Conservation (phyloP, 1,284 basidiomycete genomes). For the Apiotrichum domesticum region DNA sequence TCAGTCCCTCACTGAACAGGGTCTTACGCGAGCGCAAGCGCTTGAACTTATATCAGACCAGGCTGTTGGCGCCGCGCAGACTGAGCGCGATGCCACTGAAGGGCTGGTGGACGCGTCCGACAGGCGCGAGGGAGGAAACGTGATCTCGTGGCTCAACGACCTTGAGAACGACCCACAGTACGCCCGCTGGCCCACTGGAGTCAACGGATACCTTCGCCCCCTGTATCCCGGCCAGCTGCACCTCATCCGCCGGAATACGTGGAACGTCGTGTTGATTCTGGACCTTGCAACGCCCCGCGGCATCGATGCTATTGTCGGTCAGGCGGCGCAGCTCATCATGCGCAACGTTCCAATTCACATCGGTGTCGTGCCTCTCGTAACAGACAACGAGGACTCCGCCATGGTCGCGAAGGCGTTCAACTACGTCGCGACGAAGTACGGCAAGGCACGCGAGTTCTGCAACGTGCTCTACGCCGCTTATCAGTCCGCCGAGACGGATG, state of each 20-base stretch:
- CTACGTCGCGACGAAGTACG: constrained; percentile 60
- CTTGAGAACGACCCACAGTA: constrained; percentile 63
- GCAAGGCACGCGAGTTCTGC: constrained; percentile 60
- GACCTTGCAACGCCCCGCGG: constrained; percentile 64
- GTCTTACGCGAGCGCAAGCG: constrained; percentile 60
- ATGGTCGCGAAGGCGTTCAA: constrained; percentile 69
- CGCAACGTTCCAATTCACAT: constrained; percentile 70
- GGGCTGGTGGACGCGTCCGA: constrained; percentile 83
- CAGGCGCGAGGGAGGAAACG: constrained; percentile 65
- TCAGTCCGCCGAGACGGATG: neutral
- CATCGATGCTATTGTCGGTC: constrained; percentile 58
- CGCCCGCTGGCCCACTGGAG: constrained; percentile 26
- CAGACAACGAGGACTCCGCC: constrained; percentile 46
- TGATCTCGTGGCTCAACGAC: constrained; percentile 84
- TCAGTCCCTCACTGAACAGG: constrained; percentile 56
- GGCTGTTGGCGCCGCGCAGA: constrained; percentile 53
- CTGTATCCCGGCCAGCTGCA: constrained; percentile 65
- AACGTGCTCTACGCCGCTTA: constrained; percentile 16
- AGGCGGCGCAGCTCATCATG: constrained; percentile 49
- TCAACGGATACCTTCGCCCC: constrained; percentile 35
- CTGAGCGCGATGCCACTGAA: constrained; percentile 56
- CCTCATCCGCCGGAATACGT: constrained; percentile 63
- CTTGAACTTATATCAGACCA: constrained; percentile 65
- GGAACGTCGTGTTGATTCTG: constrained; percentile 70
- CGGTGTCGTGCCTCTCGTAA: constrained; percentile 68